phyloP scores from a whole-genome alignment of 305 asterid species.

The Caryopteris hybrid region DNA sequence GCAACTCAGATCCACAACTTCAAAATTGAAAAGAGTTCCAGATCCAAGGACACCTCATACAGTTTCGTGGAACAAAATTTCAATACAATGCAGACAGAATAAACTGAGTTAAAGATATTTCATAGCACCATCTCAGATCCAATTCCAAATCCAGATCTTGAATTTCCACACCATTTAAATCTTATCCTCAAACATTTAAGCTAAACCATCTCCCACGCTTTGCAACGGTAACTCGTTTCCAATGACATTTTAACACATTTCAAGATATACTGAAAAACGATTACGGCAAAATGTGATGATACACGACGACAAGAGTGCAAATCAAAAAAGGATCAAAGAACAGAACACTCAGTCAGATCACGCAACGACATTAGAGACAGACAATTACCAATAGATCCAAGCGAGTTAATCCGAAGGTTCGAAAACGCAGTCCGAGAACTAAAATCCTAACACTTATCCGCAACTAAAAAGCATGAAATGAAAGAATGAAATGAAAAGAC shows the following conservation, averaged over 20 bases:
- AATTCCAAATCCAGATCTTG: conserved; percentile 35
- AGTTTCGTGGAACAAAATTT: conserved; percentile 7
- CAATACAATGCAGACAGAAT: conserved; percentile 26
- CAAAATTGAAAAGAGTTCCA: conserved; percentile 7
- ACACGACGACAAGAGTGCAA: background rate
- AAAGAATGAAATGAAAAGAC: background rate
- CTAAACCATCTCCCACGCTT: conserved; percentile 20
- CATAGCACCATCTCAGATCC: conserved; percentile 31
- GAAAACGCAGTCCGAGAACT: background rate
- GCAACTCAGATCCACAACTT: conserved; percentile 26
- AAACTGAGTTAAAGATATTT: conserved; percentile 6
- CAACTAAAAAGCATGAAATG: background rate
- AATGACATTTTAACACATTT: conserved; percentile 23
- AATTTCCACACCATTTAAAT: background rate
- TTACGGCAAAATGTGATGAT: background rate
- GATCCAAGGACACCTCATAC: conserved; percentile 15
- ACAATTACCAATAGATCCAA: conserved; percentile 29
- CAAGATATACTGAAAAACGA: background rate
- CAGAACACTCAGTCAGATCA: conserved; percentile 9
- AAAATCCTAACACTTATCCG: background rate
- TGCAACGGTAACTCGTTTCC: background rate
- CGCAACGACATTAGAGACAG: background rate
- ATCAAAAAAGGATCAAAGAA: background rate
- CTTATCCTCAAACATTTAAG: too few species aligned
- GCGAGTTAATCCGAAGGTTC: conserved; percentile 6